Percentiles rank a stretch among this genome's conserved stretches.
Conservation (phyloP, 768 basidiomycete genomes). For the Jaapia argillacea region DNA sequence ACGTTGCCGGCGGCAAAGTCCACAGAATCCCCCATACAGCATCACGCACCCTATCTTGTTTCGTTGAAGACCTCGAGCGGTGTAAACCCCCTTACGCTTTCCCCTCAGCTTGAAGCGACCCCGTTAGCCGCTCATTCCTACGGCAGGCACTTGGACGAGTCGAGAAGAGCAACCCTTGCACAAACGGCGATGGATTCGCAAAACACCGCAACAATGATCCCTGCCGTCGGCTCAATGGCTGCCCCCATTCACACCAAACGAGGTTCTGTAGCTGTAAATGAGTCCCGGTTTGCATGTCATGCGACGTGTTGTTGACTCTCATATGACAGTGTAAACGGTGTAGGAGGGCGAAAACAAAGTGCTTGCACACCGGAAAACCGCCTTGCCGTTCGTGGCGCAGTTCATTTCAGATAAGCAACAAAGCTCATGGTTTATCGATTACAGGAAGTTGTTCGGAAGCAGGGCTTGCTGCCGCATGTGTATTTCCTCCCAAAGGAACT, state of each 20-base stretch:
- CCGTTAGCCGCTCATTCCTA: no score
- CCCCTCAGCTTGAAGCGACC: no score
- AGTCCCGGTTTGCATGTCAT: background rate
- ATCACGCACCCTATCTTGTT: no score
- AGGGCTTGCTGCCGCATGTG: background rate
- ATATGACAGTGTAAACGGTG: conserved; percentile 1
- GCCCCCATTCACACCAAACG: background rate
- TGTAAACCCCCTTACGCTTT: no score
- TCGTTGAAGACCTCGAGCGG: no score
- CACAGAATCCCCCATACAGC: no score
- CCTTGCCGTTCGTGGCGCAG: background rate
- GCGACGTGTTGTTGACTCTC: background rate
- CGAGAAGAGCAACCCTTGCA: no score
- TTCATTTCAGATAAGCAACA: no score
- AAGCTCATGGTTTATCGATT: background rate
- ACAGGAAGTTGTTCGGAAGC: background rate
- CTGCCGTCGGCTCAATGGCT: background rate
- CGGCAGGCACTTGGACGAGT: no score
- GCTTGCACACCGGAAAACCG: background rate
- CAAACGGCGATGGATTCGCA: background rate
- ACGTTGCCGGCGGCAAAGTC: no score
- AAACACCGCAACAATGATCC: background rate
- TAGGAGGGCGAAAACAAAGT: background rate
- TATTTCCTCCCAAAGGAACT: conserved; percentile 1
- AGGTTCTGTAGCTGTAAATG: background rate